A percentile compares a stretch with the other conserved stretches of the same genome.
Evolutionary conservation across 768 basidiomycete genomes (phyloP).

Genomic region (Tubosaeta sp.): DNA sequence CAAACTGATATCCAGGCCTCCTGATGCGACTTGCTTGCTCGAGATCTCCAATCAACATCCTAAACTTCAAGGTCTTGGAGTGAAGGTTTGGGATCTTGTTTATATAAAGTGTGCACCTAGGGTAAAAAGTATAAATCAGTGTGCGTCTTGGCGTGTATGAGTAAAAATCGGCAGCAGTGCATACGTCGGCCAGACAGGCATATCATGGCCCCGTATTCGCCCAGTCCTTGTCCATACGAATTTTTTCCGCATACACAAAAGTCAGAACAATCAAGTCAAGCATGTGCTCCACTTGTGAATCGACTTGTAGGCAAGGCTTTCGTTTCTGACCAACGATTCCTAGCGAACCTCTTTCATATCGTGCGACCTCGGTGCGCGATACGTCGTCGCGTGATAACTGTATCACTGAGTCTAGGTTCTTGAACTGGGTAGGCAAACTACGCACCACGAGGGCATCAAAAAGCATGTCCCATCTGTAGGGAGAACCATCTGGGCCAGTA

Average conservation of each 20-base stretch:
- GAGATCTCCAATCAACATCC: neutral
- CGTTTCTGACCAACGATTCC: slow-evolving; percentile 18
- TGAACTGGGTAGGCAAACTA: neutral
- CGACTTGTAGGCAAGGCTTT: slow-evolving; percentile 18
- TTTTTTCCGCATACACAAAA: slow-evolving; percentile 32
- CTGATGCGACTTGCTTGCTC: neutral
- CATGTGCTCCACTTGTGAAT: slow-evolving; percentile 20
- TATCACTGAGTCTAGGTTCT: neutral
- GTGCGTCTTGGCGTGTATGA: neutral
- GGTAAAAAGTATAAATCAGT: slow-evolving; percentile 7
- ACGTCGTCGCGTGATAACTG: slow-evolving; percentile 20
- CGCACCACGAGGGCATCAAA: slow-evolving; percentile 12
- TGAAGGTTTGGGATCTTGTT: slow-evolving; percentile 8
- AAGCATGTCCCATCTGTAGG: slow-evolving; percentile 34
- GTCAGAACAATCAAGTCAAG: slow-evolving; percentile 27
- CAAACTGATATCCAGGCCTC: slow-evolving; percentile 9
- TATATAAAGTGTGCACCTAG: slow-evolving; percentile 2
- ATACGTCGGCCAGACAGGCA: slow-evolving; percentile 1
- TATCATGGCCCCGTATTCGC: neutral
- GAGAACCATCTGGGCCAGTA: slow-evolving; percentile 29
- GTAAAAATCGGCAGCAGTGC: neutral
- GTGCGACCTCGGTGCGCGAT: slow-evolving; percentile 14
- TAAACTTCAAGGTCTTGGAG: no score
- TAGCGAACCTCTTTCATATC: slow-evolving; percentile 16
- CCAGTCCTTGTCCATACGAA: slow-evolving; percentile 24